Base-by-base conservation (phyloP, 2,329 filamentous ascomycete genomes). In the Penicillium sp. region DNA sequence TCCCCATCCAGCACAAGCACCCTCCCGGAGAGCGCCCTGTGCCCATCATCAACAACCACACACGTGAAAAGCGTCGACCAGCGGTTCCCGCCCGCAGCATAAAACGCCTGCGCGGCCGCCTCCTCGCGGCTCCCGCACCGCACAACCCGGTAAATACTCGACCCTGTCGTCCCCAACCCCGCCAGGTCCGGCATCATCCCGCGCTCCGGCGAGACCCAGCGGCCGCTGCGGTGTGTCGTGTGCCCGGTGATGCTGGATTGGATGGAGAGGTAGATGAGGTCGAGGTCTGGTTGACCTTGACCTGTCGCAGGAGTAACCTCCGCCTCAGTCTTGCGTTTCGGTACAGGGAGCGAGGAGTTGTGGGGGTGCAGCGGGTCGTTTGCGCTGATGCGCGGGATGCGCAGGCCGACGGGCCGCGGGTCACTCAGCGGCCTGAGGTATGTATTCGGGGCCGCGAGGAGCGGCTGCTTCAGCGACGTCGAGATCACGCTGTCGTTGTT, bases 41-140 rank as follows among this genome's bases (percentile, higher is more conserved):
- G 19, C 41, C 31, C 38, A 48, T 48, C 21, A 9, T 48, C 21
- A 21, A 49, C 47, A 49, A 60, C 45, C 7, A 50, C 58, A 55
- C 58, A 60, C 13, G 52, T 60, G 45, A 60, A 60, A 17, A 60
- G 51, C 21, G 58, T 60, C 13, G 58, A 56, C 44, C 30, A 60
- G 9, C 58, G 58, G 31, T 55, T 60, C n/a, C 30, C 52, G 7
- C 58, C 58, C 0, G 49, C 51, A 21, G 48, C 17, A n/a, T 50
- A 56, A 29, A 60, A 56, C 15, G 58, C 58, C 52, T 51, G 52
- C 9, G 58, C 51, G 2, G 46, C 46, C 45, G 57, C 57, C 11
- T 46, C 30, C n/a, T 59, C 57, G 5, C 57, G 57, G 17, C 48
- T 59, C 21, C 57, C 57, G 3, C 19, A 26, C 11, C 57, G 23